Conservation (phyloP, 805 yeast species). For the Candida takata region DNA sequence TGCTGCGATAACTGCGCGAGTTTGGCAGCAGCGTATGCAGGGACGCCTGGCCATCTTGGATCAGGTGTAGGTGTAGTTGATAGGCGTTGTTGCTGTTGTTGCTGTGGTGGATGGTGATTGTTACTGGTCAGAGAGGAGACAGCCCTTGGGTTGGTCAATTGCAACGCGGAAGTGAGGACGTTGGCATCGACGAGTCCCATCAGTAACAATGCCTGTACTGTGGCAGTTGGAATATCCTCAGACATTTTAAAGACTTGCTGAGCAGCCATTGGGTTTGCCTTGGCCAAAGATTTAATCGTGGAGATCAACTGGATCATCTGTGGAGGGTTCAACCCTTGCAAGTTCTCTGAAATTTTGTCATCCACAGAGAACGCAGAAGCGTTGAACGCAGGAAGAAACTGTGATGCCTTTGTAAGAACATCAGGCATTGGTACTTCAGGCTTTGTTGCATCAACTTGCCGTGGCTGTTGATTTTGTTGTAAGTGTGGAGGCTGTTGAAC, state of each 20-base stretch:
- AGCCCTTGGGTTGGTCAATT: slow-evolving; percentile 13
- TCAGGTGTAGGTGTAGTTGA: slow-evolving; percentile 14
- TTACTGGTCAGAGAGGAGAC: slow-evolving; percentile 2
- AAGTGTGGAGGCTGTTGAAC: slow-evolving; percentile 3
- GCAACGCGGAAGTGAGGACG: slow-evolving; percentile 52
- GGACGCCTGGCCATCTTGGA: slow-evolving; percentile 42
- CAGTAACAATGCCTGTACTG: slow-evolving; percentile 65
- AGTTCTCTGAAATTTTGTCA: slow-evolving; percentile 54
- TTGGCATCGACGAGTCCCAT: slow-evolving; percentile 72
- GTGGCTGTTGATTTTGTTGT: background rate
- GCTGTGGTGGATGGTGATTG: slow-evolving; percentile 6
- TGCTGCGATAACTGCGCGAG: slow-evolving; percentile 44
- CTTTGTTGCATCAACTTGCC: slow-evolving; percentile 6
- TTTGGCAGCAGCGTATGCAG: slow-evolving; percentile 43
- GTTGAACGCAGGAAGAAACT: slow-evolving; percentile 43
- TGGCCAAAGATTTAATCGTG: slow-evolving; percentile 46
- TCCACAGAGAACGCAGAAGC: slow-evolving; percentile 39
- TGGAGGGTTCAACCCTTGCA: slow-evolving; percentile 62
- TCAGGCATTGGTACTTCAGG: slow-evolving; percentile 34
- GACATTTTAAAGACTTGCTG: slow-evolving; percentile 45
- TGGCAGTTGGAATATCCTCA: slow-evolving; percentile 54
- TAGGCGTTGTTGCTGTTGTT: slow-evolving; percentile 11
- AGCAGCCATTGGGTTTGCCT: slow-evolving; percentile 33
- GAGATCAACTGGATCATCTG: slow-evolving; percentile 64
- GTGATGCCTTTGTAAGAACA: slow-evolving; percentile 46